Base-by-base conservation (phyloP, 495 filamentous ascomycete genomes). In the Neurospora sublineolata region DNA sequence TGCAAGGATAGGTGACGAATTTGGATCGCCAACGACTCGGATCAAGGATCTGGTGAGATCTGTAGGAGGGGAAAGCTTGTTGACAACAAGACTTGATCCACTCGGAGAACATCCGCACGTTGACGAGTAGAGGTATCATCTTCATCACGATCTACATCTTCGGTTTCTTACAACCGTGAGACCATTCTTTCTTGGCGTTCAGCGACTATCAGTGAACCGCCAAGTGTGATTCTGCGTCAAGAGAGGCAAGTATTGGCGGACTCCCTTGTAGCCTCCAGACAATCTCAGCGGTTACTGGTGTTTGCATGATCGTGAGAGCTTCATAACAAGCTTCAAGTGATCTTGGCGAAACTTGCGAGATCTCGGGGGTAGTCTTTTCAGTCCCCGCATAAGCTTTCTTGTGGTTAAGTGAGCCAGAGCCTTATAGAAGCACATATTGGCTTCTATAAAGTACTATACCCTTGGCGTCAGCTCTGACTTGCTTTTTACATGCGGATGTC, bases 1-100 rank as follows among this genome's bases (percentile, higher is more conserved):
- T 76, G 76, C 16, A 60, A 36, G 27, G 41, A 44, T 71, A 72
- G 69, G 46, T 39, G 58, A 71, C 18, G 40, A 46, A 14, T 64
- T 52, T 23, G 58, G n/a, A 52, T 20, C 37, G 30, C 23, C 16
- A 27, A 37, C 16, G 27, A 58, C 41, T 33, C 36, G n/a, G 36
- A 37, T 14, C 44, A 36, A 30, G 67, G 37, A 46, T 16, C 52
- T 64, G 14, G 52, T 33, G 52, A 64, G 52, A 64, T 64, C 52
- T 33, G 52, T 64, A 33, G 52, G 14, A 64, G 52, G 52, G 27
- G 52, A 64, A 33, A 64, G 23, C 27, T 64, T 64, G 52, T 33
- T 33, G 27, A 9, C 12, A 33, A 64, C 52, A 64, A 64, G 52
- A 64, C 23, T 33, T 64, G 52, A 33, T 33, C 52, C 52, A 33